These are phyloP conservation scores for Trichosporon sp. DNA, from an alignment of 1,284 basidiomycete species.

Conservation along the genomic window DNA sequence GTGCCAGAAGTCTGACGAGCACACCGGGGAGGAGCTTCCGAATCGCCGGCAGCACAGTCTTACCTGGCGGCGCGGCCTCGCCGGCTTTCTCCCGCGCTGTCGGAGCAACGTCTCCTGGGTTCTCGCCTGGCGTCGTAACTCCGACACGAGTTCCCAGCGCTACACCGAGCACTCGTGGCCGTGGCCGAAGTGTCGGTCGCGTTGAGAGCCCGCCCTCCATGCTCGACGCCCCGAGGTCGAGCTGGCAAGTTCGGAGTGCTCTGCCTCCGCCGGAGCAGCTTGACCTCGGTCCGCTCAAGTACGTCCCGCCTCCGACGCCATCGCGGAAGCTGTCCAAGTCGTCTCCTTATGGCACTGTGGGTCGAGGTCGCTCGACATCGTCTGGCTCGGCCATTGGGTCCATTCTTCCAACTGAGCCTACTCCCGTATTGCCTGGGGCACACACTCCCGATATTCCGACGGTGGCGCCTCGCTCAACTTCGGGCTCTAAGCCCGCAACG, in stretches of 20 bases:
- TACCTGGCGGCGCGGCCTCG: neutral
- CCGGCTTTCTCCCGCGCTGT: neutral
- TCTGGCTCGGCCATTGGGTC: neutral
- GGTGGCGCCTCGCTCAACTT: constrained; percentile 7
- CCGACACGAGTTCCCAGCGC: neutral
- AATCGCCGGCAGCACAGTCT: neutral
- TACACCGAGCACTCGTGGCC: neutral
- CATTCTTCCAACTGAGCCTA: neutral
- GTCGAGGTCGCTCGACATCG: neutral
- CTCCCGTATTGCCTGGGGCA: neutral
- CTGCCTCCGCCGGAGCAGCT: neutral
- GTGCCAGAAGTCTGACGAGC: neutral
- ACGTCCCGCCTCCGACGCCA: neutral
- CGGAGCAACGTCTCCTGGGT: neutral
- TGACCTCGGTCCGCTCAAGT: neutral
- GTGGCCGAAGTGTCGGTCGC: neutral
- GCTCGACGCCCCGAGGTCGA: neutral
- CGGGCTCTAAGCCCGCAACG: neutral
- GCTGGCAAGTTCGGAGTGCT: neutral
- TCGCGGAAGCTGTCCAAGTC: neutral
- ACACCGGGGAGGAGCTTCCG: neutral
- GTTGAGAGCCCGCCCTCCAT: neutral
- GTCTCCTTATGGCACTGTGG: neutral
- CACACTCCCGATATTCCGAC: neutral
- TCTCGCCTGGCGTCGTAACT: neutral